These are phyloP conservation scores for Casuarina cunninghamiana DNA, from an alignment of 306 rosid species.

Conservation along the genomic window DNA sequence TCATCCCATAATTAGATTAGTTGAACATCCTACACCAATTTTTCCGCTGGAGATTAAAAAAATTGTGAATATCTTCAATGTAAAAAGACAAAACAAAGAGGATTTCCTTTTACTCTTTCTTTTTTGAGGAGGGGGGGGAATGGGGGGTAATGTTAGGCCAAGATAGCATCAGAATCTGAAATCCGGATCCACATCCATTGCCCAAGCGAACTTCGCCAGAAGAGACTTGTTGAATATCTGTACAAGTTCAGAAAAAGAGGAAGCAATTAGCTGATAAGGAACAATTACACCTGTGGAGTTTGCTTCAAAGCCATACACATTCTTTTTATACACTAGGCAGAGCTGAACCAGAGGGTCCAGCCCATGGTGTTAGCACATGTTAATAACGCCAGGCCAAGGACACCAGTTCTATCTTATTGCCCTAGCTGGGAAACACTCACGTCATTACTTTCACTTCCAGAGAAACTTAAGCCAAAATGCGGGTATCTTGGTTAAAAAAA, in stretches of 20 bases:
- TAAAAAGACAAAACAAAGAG: conserved; percentile 36
- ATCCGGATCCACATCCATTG: conserved; percentile 94
- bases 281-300: not conserved
- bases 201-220: conserved; percentile 87
- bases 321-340: not conserved
- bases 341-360: too few species aligned
- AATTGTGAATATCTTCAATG: conserved; percentile 29
- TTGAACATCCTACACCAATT: conserved; percentile 54
- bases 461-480: not conserved
- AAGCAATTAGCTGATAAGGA: not conserved
- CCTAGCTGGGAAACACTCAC: too few species aligned
- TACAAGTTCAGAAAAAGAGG: not conserved
- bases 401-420: too few species aligned
- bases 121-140: not conserved
- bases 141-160: not conserved
- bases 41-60: conserved; percentile 43
- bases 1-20: conserved; percentile 80
- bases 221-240: conserved; percentile 95
- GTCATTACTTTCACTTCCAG: not conserved
- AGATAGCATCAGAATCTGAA: conserved; percentile 80
- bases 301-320: not conserved
- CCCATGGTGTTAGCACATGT: too few species aligned
- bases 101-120: not conserved
- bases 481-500: too few species aligned
- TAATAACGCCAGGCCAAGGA: too few species aligned